Evolutionary conservation across 148 eudicot species (phyloP).

Genomic region (Salicornia ramosissima): DNA sequence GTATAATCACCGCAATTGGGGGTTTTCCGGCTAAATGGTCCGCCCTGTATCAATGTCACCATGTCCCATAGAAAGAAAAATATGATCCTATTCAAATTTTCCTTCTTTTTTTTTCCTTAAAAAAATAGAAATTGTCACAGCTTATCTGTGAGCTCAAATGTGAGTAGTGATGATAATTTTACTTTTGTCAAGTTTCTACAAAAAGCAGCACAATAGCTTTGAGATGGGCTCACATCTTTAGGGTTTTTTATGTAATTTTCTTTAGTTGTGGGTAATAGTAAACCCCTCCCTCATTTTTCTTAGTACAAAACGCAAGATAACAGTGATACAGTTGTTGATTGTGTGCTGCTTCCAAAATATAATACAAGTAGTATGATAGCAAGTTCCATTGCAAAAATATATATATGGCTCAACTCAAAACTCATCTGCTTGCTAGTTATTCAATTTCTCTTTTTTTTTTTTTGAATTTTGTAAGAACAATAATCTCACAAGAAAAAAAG

Average conservation of each 20-base stretch:
- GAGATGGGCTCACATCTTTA: constrained; percentile 22
- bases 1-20: constrained; percentile 9
- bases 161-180: constrained; percentile 22
- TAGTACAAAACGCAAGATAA: constrained; percentile 31
- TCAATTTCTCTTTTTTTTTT: neutral
- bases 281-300: constrained; percentile 32
- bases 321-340: constrained; percentile 26
- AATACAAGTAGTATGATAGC: constrained; percentile 27
- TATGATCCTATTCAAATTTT: constrained; percentile 30
- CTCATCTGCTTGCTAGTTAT: neutral
- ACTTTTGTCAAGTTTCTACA: constrained; percentile 11
- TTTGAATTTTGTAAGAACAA: no score
- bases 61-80: constrained; percentile 59
- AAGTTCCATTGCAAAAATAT: constrained; percentile 9
- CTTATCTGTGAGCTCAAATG: constrained; percentile 21
- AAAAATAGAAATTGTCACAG: constrained; percentile 33
- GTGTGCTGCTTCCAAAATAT: constrained; percentile 22
- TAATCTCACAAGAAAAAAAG: no score
- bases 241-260: constrained; percentile 27
- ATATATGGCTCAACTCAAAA: neutral
- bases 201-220: constrained; percentile 22
- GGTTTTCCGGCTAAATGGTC: constrained; percentile 33
- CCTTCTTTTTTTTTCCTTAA: no score
- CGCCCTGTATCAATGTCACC: constrained; percentile 48
- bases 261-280: constrained; percentile 21